These are phyloP conservation scores for Aspergillus sp. DNA, from an alignment of 2,329 filamentous ascomycete species.

Conservation along the genomic window DNA sequence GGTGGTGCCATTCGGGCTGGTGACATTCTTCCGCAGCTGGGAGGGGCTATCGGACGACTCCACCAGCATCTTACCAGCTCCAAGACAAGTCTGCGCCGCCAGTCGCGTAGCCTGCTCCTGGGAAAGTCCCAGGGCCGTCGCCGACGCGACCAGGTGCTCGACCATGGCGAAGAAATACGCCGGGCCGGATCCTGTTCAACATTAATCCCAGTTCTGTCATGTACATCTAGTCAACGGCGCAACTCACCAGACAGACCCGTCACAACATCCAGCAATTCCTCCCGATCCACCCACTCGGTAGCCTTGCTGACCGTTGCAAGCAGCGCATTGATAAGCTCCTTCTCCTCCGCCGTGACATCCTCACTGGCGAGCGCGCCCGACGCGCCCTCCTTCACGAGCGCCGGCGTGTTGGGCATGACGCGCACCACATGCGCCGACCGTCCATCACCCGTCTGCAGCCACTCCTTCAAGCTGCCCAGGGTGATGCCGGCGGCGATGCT, in stretches of 20 bases:
- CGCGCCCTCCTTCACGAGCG: constrained; percentile 32
- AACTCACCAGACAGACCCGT: constrained; percentile 33
- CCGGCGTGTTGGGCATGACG: constrained; percentile 37
- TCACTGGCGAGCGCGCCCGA: constrained; percentile 26
- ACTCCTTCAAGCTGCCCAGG: constrained; percentile 26
- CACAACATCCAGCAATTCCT: constrained; percentile 35
- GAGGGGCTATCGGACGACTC: constrained; percentile 28
- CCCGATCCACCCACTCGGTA: constrained; percentile 33
- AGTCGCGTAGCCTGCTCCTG: constrained; percentile 33
- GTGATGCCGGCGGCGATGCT: constrained; percentile 36
- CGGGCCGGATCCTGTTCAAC: constrained; percentile 29
- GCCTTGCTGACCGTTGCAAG: constrained; percentile 31
- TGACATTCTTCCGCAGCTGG: constrained; percentile 35
- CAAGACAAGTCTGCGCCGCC: constrained; percentile 33
- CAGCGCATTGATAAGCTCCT: constrained; percentile 28
- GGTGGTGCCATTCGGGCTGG: constrained; percentile 35
- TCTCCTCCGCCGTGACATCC: constrained; percentile 27
- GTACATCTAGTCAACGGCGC: not conserved
- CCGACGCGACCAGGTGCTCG: constrained; percentile 32
- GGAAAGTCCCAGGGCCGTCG: constrained; percentile 29
- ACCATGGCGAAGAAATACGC: constrained; percentile 39
- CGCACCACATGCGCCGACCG: constrained; percentile 27
- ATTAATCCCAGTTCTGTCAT: not conserved
- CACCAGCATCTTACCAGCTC: constrained; percentile 34
- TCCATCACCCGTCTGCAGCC: constrained; percentile 26